Base-by-base conservation (phyloP, 139 green algal genomes). In the Spirogloea muscicola region DNA sequence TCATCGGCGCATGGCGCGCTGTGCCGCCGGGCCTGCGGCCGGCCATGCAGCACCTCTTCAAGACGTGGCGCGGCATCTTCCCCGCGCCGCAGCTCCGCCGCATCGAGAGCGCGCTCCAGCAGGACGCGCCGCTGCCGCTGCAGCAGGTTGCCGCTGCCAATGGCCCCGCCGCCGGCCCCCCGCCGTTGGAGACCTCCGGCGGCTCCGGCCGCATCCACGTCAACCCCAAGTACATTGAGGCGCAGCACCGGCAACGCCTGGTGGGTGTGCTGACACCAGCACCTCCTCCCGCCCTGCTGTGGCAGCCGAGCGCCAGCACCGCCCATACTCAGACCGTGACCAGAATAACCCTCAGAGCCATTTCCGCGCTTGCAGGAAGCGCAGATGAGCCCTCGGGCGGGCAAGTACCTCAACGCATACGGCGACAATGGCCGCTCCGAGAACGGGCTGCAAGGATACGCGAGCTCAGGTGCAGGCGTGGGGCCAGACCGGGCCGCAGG, bases 11-110 rank as follows among this genome's bases (percentile, higher is more conserved):
- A 13, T 77, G 62, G 21, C 38, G 58, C 16, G 29, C 76, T 37
- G 86, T 80, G 5, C 48, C 73, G 18, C 79, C 65, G 31, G 42
- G 71, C 16, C 79, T 43, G 10, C 84, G 81, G 16, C 34, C 43
- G 3, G 49, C 77, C 0, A 59, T 93, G 25, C 51, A 68, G 36
- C 86, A 86, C 41, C 71, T 93, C 49, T 75, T 88, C 59, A 27
- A 25, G n/a, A 91, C 85, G 0, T 91, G 87, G 87, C 31, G 27
- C 1, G 49, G 49, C 18, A 51, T 91, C n/a, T 88, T 90, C 37
- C 64, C 85, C 7, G 21, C 57, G 0, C 21, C 46, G 6, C 37
- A 85, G 41, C 75, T 91, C 9, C 46, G 68, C 1, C 66, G 49
- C 18, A 82, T 91, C 10, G 34, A 75, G 25, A 55, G 21, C 21